A percentile compares a stretch with the other conserved stretches of the same genome.
These are phyloP conservation scores for Microcera coccophila DNA, from an alignment of 2,329 filamentous ascomycete genomes.

Conservation along the genomic window DNA sequence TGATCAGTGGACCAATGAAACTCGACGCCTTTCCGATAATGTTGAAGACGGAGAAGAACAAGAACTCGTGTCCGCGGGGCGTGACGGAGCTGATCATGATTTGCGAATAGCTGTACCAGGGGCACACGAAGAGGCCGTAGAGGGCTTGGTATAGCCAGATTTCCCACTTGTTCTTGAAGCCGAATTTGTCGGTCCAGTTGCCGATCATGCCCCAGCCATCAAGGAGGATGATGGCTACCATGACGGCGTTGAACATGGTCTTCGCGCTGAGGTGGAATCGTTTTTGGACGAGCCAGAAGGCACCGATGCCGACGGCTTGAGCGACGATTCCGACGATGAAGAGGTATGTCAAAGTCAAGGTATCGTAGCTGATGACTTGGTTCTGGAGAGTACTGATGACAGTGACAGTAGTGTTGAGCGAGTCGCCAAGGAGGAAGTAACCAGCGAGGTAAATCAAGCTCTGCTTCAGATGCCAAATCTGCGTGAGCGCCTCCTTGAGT, in stretches of 20 bases:
- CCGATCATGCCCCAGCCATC: constrained; percentile 48
- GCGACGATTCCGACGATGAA: constrained; percentile 62
- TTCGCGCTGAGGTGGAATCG: constrained; percentile 58
- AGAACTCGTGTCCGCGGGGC: constrained; percentile 63
- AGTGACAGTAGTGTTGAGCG: constrained; percentile 66
- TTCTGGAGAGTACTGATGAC: constrained; percentile 65
- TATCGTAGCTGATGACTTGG: constrained; percentile 60
- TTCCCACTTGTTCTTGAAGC: constrained; percentile 45
- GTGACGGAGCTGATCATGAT: constrained; percentile 70
- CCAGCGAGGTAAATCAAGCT: constrained; percentile 62
- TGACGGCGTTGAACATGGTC: constrained; percentile 64
- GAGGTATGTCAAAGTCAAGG: constrained; percentile 61
- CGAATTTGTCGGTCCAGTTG: constrained; percentile 43
- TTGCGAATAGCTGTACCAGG: constrained; percentile 68
- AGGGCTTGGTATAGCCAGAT: constrained; percentile 48
- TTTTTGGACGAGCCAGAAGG: constrained; percentile 60
- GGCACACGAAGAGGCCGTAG: constrained; percentile 64
- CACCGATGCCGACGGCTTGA: constrained; percentile 59
- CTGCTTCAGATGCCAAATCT: constrained; percentile 64
- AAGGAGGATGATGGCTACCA: constrained; percentile 57
- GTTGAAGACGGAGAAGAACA: constrained; percentile 67
- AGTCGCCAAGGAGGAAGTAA: constrained; percentile 68
- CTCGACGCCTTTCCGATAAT: constrained; percentile 66
- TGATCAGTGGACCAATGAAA: constrained; percentile 67
- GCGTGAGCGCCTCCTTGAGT: constrained; percentile 51